Percentiles rank a stretch among this genome's conserved stretches.
Conservation (phyloP, 1,284 basidiomycete species). For the Cutaneotrichosporon sp. region DNA sequence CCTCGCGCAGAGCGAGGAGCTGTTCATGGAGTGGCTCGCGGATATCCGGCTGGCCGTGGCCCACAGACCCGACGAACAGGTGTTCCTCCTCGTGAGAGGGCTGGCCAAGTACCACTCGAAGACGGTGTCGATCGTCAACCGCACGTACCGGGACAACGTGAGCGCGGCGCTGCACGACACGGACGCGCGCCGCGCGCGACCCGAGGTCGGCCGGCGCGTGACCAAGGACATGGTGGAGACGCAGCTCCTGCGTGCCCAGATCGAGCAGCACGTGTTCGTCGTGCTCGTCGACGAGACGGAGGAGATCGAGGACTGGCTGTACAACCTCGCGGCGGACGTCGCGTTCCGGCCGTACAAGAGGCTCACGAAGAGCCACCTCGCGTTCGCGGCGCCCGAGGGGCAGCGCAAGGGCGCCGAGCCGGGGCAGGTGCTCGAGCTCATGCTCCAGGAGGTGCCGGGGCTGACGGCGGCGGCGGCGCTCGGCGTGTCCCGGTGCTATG, state of each 20-base stretch:
- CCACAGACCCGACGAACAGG: conserved; percentile 30
- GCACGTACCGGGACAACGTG: conserved; percentile 40
- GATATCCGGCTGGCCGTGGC: conserved; percentile 36
- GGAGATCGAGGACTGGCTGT: conserved; percentile 52
- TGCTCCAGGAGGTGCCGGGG: conserved; percentile 52
- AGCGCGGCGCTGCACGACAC: conserved; percentile 27
- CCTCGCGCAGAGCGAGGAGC: conserved; percentile 27
- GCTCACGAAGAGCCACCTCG: conserved; percentile 50
- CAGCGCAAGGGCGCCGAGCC: conserved; percentile 28
- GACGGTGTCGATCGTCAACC: conserved; percentile 35
- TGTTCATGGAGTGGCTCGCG: conserved; percentile 35
- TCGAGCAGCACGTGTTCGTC: conserved; percentile 42
- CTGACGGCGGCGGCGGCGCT: conserved; percentile 46
- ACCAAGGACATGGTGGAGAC: conserved; percentile 44
- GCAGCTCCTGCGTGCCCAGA: conserved; percentile 46
- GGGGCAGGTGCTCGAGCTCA: conserved; percentile 42
- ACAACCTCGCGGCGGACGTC: conserved; percentile 50
- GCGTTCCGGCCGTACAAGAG: conserved; percentile 52
- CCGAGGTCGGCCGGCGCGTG: conserved; percentile 14
- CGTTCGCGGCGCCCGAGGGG: conserved; percentile 44
- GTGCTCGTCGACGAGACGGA: conserved; percentile 51
- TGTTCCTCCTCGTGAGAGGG: conserved; percentile 50
- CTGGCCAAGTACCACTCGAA: conserved; percentile 45
- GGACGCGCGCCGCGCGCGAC: neutral
- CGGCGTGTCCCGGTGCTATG: conserved; percentile 39